Percentiles rank a stretch among this genome's conserved stretches.
Evolutionary conservation across 768 basidiomycete species (phyloP).

Genomic region (Lentinula guzmanii): DNA sequence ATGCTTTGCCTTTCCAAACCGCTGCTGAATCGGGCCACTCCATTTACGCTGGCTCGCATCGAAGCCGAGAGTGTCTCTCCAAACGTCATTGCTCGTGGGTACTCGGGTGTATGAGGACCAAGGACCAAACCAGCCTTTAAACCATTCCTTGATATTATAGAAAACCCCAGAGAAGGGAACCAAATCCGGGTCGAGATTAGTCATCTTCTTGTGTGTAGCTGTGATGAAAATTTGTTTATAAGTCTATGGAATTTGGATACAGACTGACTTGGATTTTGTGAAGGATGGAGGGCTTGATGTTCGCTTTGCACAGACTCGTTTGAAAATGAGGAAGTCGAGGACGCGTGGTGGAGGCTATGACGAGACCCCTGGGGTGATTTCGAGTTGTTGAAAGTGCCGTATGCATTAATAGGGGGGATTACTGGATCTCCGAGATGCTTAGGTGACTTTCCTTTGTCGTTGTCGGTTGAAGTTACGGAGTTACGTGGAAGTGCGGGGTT

Average conservation of each 20-base stretch:
- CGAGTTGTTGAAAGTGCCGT: conserved; percentile 7
- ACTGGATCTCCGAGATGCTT: not conserved
- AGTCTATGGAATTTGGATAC: not conserved
- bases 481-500: conserved; percentile 4
- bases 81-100: not conserved
- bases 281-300: conserved; percentile 7
- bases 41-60: conserved; percentile 18
- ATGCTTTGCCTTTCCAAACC: conserved; percentile 23
- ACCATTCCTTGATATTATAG: conserved; percentile 4
- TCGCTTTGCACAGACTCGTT: not conserved
- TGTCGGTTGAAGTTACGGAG: not conserved
- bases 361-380: not conserved
- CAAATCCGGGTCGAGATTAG: conserved; percentile 16
- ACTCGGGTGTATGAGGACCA: not conserved
- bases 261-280: not conserved
- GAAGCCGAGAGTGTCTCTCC: conserved; percentile 6
- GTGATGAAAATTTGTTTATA: not conserved
- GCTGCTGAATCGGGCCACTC: conserved; percentile 28
- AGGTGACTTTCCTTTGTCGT: not conserved
- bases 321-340: not conserved
- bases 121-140: not conserved
- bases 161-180: conserved; percentile 19
- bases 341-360: not conserved
- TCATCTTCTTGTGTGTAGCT: conserved; percentile 7
- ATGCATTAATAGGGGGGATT: conserved; percentile 3